Percentiles rank a stretch among this genome's conserved stretches.
Evolutionary conservation across 371 early-diverging fungal species (phyloP).

Genomic region (Gilbertella persicaria): DNA sequence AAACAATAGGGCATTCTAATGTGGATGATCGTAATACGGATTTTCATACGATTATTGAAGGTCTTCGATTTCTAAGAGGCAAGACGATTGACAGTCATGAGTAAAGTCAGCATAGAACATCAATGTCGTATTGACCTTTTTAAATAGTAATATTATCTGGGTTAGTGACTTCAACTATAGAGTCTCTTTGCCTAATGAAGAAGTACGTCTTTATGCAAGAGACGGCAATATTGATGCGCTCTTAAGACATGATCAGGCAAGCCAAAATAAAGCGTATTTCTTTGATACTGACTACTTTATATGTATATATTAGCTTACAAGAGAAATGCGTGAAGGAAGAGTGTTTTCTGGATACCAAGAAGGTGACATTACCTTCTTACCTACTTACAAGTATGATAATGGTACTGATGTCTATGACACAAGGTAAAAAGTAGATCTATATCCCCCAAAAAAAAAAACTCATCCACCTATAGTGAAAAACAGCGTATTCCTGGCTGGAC

Average conservation of each 20-base stretch:
- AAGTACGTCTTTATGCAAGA: constrained; percentile 50
- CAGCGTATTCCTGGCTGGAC: constrained; percentile 88
- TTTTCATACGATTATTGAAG: constrained; percentile 76
- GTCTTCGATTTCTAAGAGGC: constrained; percentile 72
- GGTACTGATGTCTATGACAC: constrained; percentile 85
- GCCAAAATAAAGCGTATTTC: neutral
- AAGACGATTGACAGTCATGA: constrained; percentile 73
- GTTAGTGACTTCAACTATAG: constrained; percentile 93
- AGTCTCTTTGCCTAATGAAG: constrained; percentile 70
- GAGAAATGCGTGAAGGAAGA: constrained; percentile 61
- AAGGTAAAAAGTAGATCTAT: constrained; percentile 44
- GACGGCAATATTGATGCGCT: constrained; percentile 48
- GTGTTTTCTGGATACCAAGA: constrained; percentile 85
- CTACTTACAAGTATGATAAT: constrained; percentile 95
- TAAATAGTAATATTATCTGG: constrained; percentile 75
- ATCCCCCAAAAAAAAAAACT: neutral
- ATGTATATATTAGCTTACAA: constrained; percentile 58
- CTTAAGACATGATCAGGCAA: constrained; percentile 55
- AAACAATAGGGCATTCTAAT: constrained; percentile 61
- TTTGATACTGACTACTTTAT: neutral
- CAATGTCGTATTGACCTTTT: neutral
- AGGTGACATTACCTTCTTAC: constrained; percentile 79
- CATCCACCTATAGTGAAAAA: constrained; percentile 67
- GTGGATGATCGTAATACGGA: constrained; percentile 87
- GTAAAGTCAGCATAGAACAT: constrained; percentile 35